These are phyloP conservation scores for Kregervanrija delftensis DNA, from an alignment of 805 yeast genomes.

Conservation along the genomic window DNA sequence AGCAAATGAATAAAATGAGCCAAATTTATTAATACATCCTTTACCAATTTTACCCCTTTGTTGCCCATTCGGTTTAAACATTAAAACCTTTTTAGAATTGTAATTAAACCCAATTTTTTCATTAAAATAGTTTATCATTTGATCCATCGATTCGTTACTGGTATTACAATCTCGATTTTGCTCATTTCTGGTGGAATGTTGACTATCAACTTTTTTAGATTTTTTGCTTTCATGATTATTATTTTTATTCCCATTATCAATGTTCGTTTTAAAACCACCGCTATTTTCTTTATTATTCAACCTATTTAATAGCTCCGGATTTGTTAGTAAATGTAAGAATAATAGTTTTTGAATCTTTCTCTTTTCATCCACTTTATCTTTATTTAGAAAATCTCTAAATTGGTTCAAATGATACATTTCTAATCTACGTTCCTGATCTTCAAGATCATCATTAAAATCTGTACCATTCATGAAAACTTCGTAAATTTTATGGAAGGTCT, in stretches of 20 bases:
- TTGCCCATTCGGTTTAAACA: slow-evolving; percentile 15
- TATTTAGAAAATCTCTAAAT: slow-evolving; percentile 10
- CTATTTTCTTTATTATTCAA: not conserved
- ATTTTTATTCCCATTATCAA: too few species aligned
- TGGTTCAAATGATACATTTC: slow-evolving; percentile 4
- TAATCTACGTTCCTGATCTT: slow-evolving; percentile 1
- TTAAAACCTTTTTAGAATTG: slow-evolving; percentile 17
- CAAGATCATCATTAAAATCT: not conserved
- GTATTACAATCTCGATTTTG: slow-evolving; percentile 2
- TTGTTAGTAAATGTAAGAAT: slow-evolving; percentile 21
- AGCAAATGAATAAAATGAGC: slow-evolving; percentile 19
- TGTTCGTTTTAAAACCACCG: too few species aligned
- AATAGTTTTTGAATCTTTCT: slow-evolving; percentile 19
- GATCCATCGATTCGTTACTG: slow-evolving; percentile 13
- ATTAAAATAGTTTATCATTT: slow-evolving; percentile 16
- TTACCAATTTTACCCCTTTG: not conserved
- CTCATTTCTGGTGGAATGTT: too few species aligned
- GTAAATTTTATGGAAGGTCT: slow-evolving; percentile 19
- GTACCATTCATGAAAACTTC: slow-evolving; percentile 10
- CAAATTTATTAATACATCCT: slow-evolving; percentile 9
- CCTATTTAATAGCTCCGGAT: slow-evolving; percentile 16
- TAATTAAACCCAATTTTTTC: slow-evolving; percentile 18
- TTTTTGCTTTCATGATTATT: not conserved
- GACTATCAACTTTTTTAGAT: not conserved
- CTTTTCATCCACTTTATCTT: slow-evolving; percentile 9